phyloP scores from a whole-genome alignment of 2,329 filamentous ascomycete species.

The Arthrobotrys sinensis region DNA sequence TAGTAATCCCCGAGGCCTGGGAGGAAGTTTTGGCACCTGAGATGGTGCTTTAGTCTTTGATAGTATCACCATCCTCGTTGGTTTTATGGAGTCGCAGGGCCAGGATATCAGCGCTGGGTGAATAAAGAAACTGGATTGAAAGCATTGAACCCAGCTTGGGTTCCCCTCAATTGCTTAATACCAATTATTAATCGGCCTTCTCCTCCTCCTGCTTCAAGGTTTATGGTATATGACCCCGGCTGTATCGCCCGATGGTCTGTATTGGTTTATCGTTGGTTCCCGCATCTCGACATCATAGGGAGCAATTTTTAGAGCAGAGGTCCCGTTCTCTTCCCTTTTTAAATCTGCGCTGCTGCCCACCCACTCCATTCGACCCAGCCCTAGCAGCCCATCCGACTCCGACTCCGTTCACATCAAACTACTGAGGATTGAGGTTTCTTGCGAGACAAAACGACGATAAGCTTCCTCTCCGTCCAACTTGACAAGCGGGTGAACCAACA shows the following conservation, averaged over 20 bases:
- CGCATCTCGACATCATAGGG: conserved; percentile 50
- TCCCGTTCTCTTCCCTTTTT: conserved; percentile 39
- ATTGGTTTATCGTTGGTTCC: conserved; percentile 41
- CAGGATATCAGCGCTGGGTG: conserved; percentile 49
- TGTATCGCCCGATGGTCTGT: conserved; percentile 38
- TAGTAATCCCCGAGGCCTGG: conserved; percentile 10
- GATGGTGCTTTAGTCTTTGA: conserved; percentile 22
- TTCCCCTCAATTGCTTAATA: conserved; percentile 40
- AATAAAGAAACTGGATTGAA: conserved; percentile 35
- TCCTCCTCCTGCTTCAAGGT: conserved; percentile 1
- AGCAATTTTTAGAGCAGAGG: conserved; percentile 34
- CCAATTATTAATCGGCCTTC: conserved; percentile 52
- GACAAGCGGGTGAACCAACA: conserved; percentile 13
- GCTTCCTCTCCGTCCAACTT: neutral
- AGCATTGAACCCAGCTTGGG: conserved; percentile 4
- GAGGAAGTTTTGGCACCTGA: conserved; percentile 43
- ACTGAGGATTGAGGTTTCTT: conserved; percentile 1
- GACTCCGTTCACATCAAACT: conserved; percentile 24
- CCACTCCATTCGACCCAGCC: conserved; percentile 45
- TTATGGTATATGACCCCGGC: conserved; percentile 28
- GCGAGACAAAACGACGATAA: conserved; percentile 17
- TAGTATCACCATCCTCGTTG: conserved; percentile 15
- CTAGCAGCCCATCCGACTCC: conserved; percentile 45
- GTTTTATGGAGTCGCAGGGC: conserved; percentile 31
- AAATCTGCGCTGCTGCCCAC: conserved; percentile 44